Conservation (phyloP, 1,284 basidiomycete species). For the Schizophyllum amplum region DNA sequence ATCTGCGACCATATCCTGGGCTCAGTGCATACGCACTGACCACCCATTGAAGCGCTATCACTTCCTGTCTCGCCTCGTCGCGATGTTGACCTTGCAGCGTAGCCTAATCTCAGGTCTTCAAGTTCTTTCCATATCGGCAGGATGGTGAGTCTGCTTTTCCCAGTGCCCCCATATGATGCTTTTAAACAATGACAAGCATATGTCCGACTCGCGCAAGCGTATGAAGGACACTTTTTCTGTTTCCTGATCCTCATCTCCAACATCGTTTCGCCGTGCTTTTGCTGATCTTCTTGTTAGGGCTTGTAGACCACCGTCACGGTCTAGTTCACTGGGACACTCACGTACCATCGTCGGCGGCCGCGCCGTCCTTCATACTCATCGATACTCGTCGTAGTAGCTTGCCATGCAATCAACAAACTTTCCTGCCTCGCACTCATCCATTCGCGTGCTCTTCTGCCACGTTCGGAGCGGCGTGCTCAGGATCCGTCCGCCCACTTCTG, state of each 20-base stretch:
- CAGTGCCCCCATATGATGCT: constrained; percentile 30
- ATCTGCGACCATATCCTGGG: constrained; percentile 27
- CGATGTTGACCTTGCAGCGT: background rate
- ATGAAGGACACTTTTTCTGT: constrained; percentile 36
- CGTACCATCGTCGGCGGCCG: too few relatives aligned
- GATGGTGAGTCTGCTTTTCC: constrained; percentile 1
- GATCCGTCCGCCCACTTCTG: too few relatives aligned
- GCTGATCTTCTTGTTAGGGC: background rate
- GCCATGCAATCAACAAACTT: too few relatives aligned
- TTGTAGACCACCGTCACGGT: constrained; percentile 10
- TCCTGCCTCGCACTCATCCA: too few relatives aligned
- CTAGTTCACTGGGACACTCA: background rate
- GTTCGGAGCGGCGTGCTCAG: too few relatives aligned
- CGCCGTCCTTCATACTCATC: too few relatives aligned
- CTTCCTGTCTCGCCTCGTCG: background rate
- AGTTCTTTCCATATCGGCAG: background rate
- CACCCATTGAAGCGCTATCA: constrained; percentile 29
- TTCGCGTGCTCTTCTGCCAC: too few relatives aligned
- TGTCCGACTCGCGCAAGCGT: constrained; percentile 34
- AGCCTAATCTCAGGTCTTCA: background rate
- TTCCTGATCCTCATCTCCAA: constrained; percentile 29
- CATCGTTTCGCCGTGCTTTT: constrained; percentile 2
- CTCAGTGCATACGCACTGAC: constrained; percentile 29
- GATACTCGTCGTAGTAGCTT: too few relatives aligned
- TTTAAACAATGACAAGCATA: constrained; percentile 43